phyloP scores from a whole-genome alignment of 192 early-diverging fungal genomes.

The Pecoramyces ruminantium region DNA sequence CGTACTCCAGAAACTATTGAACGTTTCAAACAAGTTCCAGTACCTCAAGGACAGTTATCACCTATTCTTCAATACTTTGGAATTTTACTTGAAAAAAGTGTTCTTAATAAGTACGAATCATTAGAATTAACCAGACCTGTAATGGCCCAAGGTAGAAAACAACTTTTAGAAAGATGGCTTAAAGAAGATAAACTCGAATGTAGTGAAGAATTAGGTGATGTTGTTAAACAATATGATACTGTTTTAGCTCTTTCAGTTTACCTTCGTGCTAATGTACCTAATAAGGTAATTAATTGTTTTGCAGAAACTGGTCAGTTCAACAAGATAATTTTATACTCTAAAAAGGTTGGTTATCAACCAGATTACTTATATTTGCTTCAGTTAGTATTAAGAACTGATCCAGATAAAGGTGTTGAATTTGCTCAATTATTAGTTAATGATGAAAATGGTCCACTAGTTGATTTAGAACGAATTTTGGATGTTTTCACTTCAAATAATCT shows the following conservation, averaged over 20 bases:
- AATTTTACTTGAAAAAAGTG: conserved; percentile 80
- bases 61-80: conserved; percentile 98
- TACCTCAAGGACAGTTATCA: conserved; percentile 56
- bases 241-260: conserved; percentile 90
- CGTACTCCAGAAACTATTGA: conserved; percentile 89
- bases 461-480: conserved; percentile 80
- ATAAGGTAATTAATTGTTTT: conserved; percentile 92
- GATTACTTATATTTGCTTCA: conserved; percentile 83
- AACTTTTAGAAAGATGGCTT: conserved; percentile 92
- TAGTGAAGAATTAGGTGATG: conserved; percentile 95
- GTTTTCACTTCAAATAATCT: conserved; percentile 81
- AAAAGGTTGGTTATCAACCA: conserved; percentile 81
- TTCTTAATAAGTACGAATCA: conserved; percentile 87
- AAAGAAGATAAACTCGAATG: conserved; percentile 98
- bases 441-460: conserved; percentile 62
- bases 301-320: conserved; percentile 88
- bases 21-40: conserved; percentile 70
- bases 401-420: conserved; percentile 88
- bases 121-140: conserved; percentile 85
- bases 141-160: conserved; percentile 72
- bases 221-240: conserved; percentile 78
- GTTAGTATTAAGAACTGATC: conserved; percentile 74
- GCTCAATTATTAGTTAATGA: conserved; percentile 72
- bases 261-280: conserved; percentile 78
- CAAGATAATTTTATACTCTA: conserved; percentile 90